A percentile compares a stretch with the other conserved stretches of the same genome.
phyloP scores from a whole-genome alignment of 805 yeast genomes.

The Danielia reshetovae region DNA sequence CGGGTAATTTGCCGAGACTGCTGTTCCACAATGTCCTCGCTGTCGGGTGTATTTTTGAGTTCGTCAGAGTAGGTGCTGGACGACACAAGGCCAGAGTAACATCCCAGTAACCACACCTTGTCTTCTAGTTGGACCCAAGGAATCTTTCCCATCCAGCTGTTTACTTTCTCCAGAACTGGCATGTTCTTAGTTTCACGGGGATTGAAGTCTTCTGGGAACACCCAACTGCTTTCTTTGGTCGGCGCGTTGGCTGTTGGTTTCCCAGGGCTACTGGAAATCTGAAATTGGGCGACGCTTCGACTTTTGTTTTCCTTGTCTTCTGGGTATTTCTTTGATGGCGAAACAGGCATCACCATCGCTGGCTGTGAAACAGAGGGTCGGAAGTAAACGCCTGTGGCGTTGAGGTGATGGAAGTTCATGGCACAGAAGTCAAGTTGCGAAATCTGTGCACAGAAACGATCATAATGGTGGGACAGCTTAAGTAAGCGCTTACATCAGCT shows the following conservation, averaged over 20 bases:
- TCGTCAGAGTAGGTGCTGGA: constrained; percentile 14
- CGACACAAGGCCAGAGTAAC: constrained; percentile 46
- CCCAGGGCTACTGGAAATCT: background rate
- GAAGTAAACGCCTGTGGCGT: background rate
- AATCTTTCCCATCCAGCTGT: constrained; percentile 56
- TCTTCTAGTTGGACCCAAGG: constrained; percentile 41
- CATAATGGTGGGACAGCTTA: background rate
- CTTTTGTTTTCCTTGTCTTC: background rate
- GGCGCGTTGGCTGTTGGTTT: background rate
- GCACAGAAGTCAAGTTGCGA: background rate
- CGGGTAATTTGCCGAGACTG: constrained; percentile 53
- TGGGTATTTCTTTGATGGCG: background rate
- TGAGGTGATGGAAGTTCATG: background rate
- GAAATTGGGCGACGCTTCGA: background rate
- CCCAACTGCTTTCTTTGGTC: background rate
- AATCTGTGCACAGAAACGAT: background rate
- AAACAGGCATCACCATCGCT: background rate
- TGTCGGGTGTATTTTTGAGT: constrained; percentile 21
- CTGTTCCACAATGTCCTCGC: constrained; percentile 46
- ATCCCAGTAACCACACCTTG: constrained; percentile 31
- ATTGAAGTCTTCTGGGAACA: constrained; percentile 47
- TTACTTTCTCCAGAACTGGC: constrained; percentile 64
- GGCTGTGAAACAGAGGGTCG: background rate
- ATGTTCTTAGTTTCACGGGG: constrained; percentile 62
- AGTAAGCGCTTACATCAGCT: background rate